Evolutionary conservation across 768 basidiomycete genomes (phyloP).

Genomic region (Kwoniella botswanensis): DNA sequence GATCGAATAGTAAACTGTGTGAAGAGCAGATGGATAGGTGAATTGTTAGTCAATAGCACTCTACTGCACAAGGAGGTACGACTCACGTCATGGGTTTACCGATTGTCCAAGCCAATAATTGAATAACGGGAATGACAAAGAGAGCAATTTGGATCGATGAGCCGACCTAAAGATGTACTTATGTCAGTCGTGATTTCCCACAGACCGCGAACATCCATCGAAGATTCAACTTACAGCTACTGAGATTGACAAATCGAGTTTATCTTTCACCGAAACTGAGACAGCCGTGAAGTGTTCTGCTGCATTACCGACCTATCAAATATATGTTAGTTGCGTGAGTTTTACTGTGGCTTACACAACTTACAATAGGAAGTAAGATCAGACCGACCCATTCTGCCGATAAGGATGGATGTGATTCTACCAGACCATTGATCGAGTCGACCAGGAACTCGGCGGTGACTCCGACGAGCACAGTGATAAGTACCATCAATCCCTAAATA

Average conservation of each 20-base stretch:
- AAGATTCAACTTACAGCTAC: constrained; percentile 77
- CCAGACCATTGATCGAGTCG: constrained; percentile 78
- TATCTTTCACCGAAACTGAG: constrained; percentile 83
- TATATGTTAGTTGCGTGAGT: background rate
- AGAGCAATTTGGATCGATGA: constrained; percentile 71
- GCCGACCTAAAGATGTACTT: constrained; percentile 67
- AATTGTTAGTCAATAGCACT: background rate
- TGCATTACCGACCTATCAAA: constrained; percentile 37
- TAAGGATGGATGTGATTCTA: constrained; percentile 64
- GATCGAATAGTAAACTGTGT: constrained; percentile 77
- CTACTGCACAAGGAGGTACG: background rate
- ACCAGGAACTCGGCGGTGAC: constrained; percentile 75
- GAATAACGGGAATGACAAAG: constrained; percentile 64
- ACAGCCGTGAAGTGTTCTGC: constrained; percentile 88
- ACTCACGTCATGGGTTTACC: constrained; percentile 64
- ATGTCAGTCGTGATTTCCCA: constrained; percentile 54
- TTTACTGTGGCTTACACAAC: constrained; percentile 3
- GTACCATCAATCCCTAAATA: constrained; percentile 41
- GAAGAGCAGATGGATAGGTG: constrained; percentile 47
- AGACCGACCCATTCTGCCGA: constrained; percentile 83
- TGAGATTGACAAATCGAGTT: constrained; percentile 81
- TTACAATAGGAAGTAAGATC: constrained; percentile 86
- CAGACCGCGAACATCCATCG: background rate
- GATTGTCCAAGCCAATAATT: constrained; percentile 77
- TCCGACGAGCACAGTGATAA: constrained; percentile 61